Conservation (phyloP, 2,329 filamentous ascomycete species). For the Hypoxylon sp. region DNA sequence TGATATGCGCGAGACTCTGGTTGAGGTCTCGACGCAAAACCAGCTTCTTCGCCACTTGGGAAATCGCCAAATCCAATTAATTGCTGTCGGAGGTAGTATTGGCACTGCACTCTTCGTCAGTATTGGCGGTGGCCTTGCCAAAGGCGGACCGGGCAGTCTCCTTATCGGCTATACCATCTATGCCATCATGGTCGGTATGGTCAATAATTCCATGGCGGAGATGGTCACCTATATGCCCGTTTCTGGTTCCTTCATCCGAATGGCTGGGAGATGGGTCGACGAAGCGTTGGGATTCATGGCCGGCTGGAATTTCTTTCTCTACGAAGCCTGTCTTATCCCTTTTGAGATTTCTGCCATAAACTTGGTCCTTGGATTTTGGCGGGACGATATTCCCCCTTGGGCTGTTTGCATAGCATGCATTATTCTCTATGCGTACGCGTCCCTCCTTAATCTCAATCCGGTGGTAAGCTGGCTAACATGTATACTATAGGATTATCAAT, state of each 20-base stretch:
- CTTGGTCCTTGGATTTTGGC: slow-evolving; percentile 62
- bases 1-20: slow-evolving; percentile 39
- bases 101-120: slow-evolving; percentile 71
- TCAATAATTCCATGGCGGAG: slow-evolving; percentile 76
- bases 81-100: slow-evolving; percentile 70
- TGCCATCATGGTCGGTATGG: slow-evolving; percentile 64
- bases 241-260: slow-evolving; percentile 72
- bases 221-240: slow-evolving; percentile 75
- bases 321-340: slow-evolving; percentile 58
- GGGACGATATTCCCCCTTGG: slow-evolving; percentile 58
- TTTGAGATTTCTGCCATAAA: slow-evolving; percentile 59
- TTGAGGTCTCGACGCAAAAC: slow-evolving; percentile 43
- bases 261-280: slow-evolving; percentile 75
- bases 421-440: slow-evolving; percentile 58
- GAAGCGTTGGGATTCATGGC: slow-evolving; percentile 72
- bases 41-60: slow-evolving; percentile 58
- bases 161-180: slow-evolving; percentile 72
- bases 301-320: slow-evolving; percentile 60
- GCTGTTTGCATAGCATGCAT: slow-evolving; percentile 61
- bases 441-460: slow-evolving; percentile 6
- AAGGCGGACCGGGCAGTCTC: slow-evolving; percentile 65
- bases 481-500: slow-evolving; percentile 48
- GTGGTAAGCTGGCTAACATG: slow-evolving; percentile 31
- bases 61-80: slow-evolving; percentile 68
- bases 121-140: slow-evolving; percentile 68